Conservation (phyloP, 1,284 basidiomycete species). For the Ustilago hordei region DNA sequence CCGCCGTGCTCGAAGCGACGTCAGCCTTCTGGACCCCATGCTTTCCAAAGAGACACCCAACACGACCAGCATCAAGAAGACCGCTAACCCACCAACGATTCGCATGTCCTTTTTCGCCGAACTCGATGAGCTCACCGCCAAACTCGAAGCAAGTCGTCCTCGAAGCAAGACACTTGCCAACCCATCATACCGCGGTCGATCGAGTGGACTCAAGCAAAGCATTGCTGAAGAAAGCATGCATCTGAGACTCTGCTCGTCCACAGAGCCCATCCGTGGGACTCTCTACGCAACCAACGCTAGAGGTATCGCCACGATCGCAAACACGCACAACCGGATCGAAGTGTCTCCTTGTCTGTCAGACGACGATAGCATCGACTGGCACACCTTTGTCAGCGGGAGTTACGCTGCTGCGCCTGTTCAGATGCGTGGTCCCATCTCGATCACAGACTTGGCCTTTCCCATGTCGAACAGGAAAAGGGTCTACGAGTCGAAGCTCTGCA, state of each 20-base stretch:
- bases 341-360: conserved; percentile 32
- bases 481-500: conserved; percentile 36
- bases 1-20: conserved; percentile 42
- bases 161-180: conserved; percentile 16
- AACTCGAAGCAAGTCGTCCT: conserved; percentile 34
- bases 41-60: neutral
- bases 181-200: conserved; percentile 4
- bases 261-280: conserved; percentile 31
- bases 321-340: conserved; percentile 20
- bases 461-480: conserved; percentile 8
- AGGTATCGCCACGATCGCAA: neutral
- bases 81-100: conserved; percentile 14
- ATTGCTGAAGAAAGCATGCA: conserved; percentile 33
- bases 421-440: conserved; percentile 19
- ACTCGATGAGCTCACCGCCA: conserved; percentile 30
- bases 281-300: neutral
- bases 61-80: neutral
- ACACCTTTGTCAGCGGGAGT: conserved; percentile 32
- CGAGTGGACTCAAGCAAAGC: conserved; percentile 29
- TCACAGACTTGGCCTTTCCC: conserved; percentile 22
- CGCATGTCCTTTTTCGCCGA: conserved; percentile 25
- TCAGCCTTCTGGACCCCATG: conserved; percentile 30
- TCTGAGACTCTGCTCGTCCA: conserved; percentile 21
- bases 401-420: conserved; percentile 15
- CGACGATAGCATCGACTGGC: conserved; percentile 30